Evolutionary conservation across 2,329 filamentous ascomycete species (phyloP).

Genomic region (Zymoseptoria ardabiliae): DNA sequence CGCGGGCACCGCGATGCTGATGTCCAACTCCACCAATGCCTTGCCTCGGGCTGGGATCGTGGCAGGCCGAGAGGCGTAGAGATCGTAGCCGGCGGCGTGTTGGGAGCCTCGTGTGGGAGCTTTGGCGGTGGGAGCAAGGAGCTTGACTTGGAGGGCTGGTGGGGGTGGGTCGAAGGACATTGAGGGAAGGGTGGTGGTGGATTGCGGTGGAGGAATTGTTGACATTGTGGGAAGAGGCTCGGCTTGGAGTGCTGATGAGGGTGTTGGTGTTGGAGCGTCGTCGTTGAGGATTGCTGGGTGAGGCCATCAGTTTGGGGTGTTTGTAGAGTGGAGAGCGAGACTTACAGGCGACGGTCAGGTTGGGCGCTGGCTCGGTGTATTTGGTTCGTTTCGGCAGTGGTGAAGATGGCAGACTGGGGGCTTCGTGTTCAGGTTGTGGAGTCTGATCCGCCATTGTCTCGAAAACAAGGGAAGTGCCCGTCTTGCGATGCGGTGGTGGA

Average conservation of each 20-base stretch:
- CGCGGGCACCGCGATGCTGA: slow-evolving; percentile 81
- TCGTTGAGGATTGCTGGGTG: slow-evolving; percentile 32
- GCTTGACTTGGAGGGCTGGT: slow-evolving; percentile 76
- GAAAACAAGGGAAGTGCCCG: not conserved
- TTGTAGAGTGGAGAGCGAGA: not conserved
- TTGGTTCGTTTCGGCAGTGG: slow-evolving; percentile 77
- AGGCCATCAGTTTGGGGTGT: not conserved
- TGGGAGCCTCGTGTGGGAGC: slow-evolving; percentile 82
- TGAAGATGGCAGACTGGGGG: slow-evolving; percentile 58
- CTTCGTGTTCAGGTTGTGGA: slow-evolving; percentile 33
- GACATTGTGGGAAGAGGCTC: slow-evolving; percentile 21
- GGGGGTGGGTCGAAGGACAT: slow-evolving; percentile 32
- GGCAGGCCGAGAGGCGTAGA: slow-evolving; percentile 68
- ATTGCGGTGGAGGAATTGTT: slow-evolving; percentile 10
- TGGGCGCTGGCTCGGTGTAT: slow-evolving; percentile 42
- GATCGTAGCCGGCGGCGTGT: slow-evolving; percentile 87
- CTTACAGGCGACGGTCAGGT: slow-evolving; percentile 31
- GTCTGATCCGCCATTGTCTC: slow-evolving; percentile 26
- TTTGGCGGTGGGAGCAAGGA: slow-evolving; percentile 70
- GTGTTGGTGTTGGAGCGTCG: slow-evolving; percentile 28
- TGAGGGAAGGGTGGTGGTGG: slow-evolving; percentile 23
- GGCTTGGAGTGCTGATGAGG: slow-evolving; percentile 17
- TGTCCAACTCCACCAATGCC: slow-evolving; percentile 80
- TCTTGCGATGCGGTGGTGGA: not conserved
- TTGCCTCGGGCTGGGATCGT: slow-evolving; percentile 76